phyloP scores from a whole-genome alignment of 805 yeast species.

The Hanseniaspora lachancei region DNA sequence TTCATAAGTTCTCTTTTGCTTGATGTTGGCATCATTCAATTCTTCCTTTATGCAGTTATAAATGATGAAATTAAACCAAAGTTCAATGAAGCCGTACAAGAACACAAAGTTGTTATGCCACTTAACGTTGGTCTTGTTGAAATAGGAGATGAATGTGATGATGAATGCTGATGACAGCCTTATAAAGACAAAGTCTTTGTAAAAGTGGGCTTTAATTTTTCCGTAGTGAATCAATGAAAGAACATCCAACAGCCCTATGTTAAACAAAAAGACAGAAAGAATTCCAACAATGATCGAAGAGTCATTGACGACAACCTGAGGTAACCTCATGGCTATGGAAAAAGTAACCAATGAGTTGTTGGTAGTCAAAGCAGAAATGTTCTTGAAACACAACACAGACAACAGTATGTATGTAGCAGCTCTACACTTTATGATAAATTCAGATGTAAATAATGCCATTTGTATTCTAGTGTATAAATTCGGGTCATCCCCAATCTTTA shows the following conservation, averaged over 20 bases:
- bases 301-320: conserved; percentile 22
- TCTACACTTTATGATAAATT: conserved; percentile 37
- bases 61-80: conserved; percentile 56
- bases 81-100: conserved; percentile 46
- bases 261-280: conserved; percentile 34
- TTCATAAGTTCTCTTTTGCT: conserved; percentile 17
- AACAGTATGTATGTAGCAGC: conserved; percentile 31
- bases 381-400: conserved; percentile 36
- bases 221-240: conserved; percentile 38
- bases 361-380: conserved; percentile 33
- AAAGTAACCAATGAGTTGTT: conserved; percentile 39
- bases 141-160: conserved; percentile 38
- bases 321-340: conserved; percentile 48
- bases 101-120: conserved; percentile 55
- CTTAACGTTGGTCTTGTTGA: conserved; percentile 30
- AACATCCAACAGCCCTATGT: conserved; percentile 40
- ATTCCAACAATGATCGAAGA: conserved; percentile 38
- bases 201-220: conserved; percentile 26
- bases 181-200: conserved; percentile 41
- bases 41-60: conserved; percentile 55
- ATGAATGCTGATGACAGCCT: conserved; percentile 40
- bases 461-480: background rate
- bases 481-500: no score
- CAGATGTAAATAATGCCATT: conserved; percentile 38
- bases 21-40: conserved; percentile 36